Evolutionary conservation across 441 rosid species (phyloP).

Genomic region (Biscutella laevigata): DNA sequence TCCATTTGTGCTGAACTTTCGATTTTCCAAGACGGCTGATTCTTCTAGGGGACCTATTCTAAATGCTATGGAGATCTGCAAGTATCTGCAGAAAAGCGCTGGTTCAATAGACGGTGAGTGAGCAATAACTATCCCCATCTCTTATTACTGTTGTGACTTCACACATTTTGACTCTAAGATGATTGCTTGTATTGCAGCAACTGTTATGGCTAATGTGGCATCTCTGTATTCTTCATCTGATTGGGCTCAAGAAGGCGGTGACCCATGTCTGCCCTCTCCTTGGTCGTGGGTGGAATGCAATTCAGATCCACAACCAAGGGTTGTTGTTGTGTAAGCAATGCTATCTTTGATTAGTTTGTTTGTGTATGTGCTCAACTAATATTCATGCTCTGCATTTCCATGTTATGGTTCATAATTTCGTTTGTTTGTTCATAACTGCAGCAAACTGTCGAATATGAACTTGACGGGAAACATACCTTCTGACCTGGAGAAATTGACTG

Average conservation of each 20-base stretch:
- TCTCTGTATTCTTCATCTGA: slow-evolving; percentile 43
- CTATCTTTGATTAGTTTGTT: background rate
- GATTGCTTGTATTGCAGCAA: slow-evolving; percentile 43
- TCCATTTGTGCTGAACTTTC: slow-evolving; percentile 80
- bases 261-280: slow-evolving; percentile 88
- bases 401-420: background rate
- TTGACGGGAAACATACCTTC: slow-evolving; percentile 69
- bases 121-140: background rate
- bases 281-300: slow-evolving; percentile 90
- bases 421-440: slow-evolving; percentile 28
- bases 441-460: slow-evolving; percentile 66
- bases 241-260: slow-evolving; percentile 97
- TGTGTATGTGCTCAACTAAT: background rate
- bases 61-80: slow-evolving; percentile 88
- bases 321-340: slow-evolving; percentile 49
- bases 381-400: background rate
- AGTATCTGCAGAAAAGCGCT: slow-evolving; percentile 56
- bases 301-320: slow-evolving; percentile 52
- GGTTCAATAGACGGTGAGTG: slow-evolving; percentile 80
- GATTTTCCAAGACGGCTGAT: slow-evolving; percentile 68
- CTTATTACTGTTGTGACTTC: slow-evolving; percentile 14
- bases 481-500: slow-evolving; percentile 53
- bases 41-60: slow-evolving; percentile 85
- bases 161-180: slow-evolving; percentile 11
- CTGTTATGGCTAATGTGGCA: slow-evolving; percentile 40